Conservation (phyloP, 2,329 filamentous ascomycete species). For the Fusarium sp. region DNA sequence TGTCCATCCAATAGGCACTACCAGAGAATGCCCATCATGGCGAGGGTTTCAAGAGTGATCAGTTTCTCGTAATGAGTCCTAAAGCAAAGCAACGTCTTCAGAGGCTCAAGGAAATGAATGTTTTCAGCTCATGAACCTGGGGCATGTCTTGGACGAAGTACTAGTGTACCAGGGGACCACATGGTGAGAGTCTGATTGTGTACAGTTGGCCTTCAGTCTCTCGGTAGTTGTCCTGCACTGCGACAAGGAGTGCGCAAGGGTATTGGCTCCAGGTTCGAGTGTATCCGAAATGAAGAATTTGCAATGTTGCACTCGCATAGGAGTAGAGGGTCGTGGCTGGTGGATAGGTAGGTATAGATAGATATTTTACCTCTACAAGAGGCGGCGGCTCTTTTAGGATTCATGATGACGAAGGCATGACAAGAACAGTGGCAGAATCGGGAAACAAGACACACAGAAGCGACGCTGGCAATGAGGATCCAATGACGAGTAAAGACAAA, state of each 20-base stretch:
- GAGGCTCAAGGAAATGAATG: constrained; percentile 1
- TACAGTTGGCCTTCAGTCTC: constrained; percentile 1
- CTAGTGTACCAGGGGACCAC: constrained; percentile 25
- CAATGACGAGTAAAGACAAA: not conserved
- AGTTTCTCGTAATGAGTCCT: not conserved
- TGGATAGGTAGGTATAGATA: not conserved
- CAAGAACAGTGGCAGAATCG: not conserved
- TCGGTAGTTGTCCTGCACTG: constrained; percentile 26
- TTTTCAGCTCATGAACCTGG: constrained; percentile 1
- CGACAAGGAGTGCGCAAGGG: constrained; percentile 1
- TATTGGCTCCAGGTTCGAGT: constrained; percentile 1
- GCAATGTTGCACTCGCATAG: constrained; percentile 27
- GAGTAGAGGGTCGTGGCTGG: constrained; percentile 3
- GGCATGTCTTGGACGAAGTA: constrained; percentile 35
- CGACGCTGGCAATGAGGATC: not conserved
- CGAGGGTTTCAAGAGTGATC: not conserved
- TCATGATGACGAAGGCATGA: not conserved
- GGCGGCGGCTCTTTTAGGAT: not conserved
- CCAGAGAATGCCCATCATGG: not conserved
- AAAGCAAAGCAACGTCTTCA: not conserved
- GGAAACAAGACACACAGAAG: not conserved
- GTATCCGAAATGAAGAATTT: constrained; percentile 5
- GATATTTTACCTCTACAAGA: not conserved
- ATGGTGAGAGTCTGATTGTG: constrained; percentile 27
- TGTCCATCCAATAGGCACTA: not conserved